Base-by-base conservation (phyloP, 495 filamentous ascomycete species). In the Acidomyces sp. region DNA sequence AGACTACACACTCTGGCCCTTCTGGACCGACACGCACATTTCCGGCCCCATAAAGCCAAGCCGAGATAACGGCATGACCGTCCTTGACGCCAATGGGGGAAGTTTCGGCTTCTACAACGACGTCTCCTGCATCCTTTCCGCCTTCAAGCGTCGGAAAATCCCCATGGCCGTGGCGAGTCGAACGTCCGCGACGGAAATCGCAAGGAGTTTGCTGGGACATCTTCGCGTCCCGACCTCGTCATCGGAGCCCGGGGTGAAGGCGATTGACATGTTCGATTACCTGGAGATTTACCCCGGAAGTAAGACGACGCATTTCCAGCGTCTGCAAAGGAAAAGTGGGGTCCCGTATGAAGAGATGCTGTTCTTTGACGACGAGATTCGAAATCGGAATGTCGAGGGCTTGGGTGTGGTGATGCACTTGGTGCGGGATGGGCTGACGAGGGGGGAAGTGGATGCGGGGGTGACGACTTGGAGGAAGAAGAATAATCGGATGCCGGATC, bases 1-100 rank as follows among this genome's bases (percentile, higher is more conserved):
- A 36, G 90, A 97, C 67, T 95, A 93, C 66, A 97, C 90, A 0
- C 69, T 97, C 1, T 95, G 90, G 90, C 85, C 86, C 3, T 93
- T 93, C 66, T 97, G 88, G 86, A 77, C 85, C 2, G 90, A 95
- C 65, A 93, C 85, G 11, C 85, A 94, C 59, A 78, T 88, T 53
- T 77, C 75, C 37, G 71, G 81, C 9, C 88, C 90, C 0, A 64
- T 97, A 36, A 83, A 84, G 47, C 54, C 69, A 12, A 42, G 31
- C 37, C 47, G 43, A 27, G 41, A 32, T 37, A n/a, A 10, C 10
- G 56, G 57, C 3, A 42, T 52, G 35, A 56, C 49, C 16, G 57
- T 62, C 23, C 53, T 48, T 21, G 60, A 54, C 58, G 74, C 76
- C 27, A 75, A 71, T 58, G 82, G 80, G 46, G 84, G 93, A 58